Conservation (phyloP, 768 basidiomycete genomes). For the Phanerochaete carnosa region DNA sequence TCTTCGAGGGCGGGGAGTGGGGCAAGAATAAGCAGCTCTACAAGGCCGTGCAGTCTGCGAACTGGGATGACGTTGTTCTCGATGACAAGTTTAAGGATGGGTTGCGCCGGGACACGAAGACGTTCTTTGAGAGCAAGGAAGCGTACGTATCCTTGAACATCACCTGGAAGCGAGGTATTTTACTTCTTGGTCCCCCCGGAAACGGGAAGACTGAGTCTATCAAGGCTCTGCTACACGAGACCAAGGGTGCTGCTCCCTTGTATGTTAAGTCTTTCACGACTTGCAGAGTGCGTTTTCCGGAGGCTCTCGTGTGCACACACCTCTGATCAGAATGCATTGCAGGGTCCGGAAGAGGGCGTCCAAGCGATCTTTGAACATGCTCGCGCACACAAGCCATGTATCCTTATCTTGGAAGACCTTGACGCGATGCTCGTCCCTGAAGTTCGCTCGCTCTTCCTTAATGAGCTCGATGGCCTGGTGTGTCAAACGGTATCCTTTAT, state of each 20-base stretch:
- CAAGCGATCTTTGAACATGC: conserved; percentile 35
- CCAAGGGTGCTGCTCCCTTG: conserved; percentile 26
- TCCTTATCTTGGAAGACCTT: conserved; percentile 40
- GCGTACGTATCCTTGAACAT: conserved; percentile 36
- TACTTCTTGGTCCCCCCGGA: conserved; percentile 28
- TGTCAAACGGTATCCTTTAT: not conserved
- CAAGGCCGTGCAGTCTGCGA: conserved; percentile 25
- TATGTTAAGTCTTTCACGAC: conserved; percentile 40
- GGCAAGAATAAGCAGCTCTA: conserved; percentile 23
- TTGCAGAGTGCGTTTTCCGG: conserved; percentile 20
- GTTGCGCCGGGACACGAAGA: conserved; percentile 34
- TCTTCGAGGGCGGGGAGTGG: conserved; percentile 36
- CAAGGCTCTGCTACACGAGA: conserved; percentile 29
- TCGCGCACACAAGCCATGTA: conserved; percentile 25
- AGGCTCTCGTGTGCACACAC: not conserved
- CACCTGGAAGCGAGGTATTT: conserved; percentile 32
- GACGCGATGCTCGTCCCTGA: conserved; percentile 37
- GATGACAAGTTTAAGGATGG: conserved; percentile 30
- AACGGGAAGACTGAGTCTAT: conserved; percentile 39
- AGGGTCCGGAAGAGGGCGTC: conserved; percentile 27
- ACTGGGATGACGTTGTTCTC: conserved; percentile 34
- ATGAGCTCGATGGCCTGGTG: conserved; percentile 29
- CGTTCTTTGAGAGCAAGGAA: conserved; percentile 37
- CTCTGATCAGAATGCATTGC: not conserved
- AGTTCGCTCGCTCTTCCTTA: conserved; percentile 42